Percentiles rank a stretch among this genome's conserved stretches.
Evolutionary conservation across 2,329 filamentous ascomycete genomes (phyloP).

Genomic region (Fusarium citri): DNA sequence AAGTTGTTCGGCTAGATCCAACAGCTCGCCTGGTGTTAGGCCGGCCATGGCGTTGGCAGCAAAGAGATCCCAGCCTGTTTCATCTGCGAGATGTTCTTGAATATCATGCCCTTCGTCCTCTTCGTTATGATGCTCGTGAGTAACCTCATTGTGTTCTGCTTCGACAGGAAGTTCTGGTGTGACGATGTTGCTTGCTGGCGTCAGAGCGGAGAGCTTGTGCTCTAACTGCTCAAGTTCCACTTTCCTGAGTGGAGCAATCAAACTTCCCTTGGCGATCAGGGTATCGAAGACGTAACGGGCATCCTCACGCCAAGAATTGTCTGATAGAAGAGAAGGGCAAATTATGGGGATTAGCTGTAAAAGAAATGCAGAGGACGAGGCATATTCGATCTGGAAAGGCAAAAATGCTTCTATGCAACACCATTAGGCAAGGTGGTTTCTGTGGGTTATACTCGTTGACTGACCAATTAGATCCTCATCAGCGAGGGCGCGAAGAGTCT

Average conservation of each 20-base stretch:
- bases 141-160: not conserved
- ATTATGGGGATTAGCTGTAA: slow-evolving; percentile 51
- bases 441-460: not conserved
- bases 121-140: rapidly evolving
- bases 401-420: slow-evolving; percentile 48
- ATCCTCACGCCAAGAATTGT: slow-evolving; percentile 52
- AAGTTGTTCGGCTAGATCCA: slow-evolving; percentile 49
- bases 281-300: slow-evolving; percentile 53
- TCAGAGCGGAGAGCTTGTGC: slow-evolving; percentile 51
- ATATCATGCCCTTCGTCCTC: not conserved
- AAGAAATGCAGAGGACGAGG: slow-evolving; percentile 56
- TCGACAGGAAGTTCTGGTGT: not conserved
- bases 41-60: slow-evolving; percentile 49
- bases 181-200: slow-evolving; percentile 37
- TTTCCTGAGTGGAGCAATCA: slow-evolving; percentile 53
- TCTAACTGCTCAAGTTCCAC: slow-evolving; percentile 54
- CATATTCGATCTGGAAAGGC: slow-evolving; percentile 56
- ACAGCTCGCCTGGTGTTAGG: slow-evolving; percentile 47
- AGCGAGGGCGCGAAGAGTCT: slow-evolving; percentile 43
- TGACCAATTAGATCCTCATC: slow-evolving; percentile 48
- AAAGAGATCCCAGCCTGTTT: slow-evolving; percentile 50
- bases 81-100: slow-evolving; percentile 15
- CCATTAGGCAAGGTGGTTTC: not conserved
- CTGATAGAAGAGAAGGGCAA: slow-evolving; percentile 51
- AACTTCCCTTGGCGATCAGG: slow-evolving; percentile 52